Evolutionary conservation across 2,329 filamentous ascomycete species (phyloP), one percentile per base, ranked within the genome.

Genomic region (Penicillium polonicum): DNA sequence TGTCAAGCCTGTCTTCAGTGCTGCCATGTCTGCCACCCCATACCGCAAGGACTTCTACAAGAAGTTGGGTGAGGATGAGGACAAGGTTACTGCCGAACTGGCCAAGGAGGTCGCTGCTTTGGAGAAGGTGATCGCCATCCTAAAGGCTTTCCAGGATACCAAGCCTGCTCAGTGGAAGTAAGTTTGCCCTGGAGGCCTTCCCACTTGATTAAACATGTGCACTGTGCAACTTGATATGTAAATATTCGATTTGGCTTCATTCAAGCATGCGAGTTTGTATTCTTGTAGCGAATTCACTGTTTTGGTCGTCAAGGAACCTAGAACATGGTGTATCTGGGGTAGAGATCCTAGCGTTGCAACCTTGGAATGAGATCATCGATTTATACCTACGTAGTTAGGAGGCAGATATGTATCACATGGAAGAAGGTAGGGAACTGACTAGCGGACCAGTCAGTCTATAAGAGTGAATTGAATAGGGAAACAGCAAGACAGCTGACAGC

Each of bases 11-110:
- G 83, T 97, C 72, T 97, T 97, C 84, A 89, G 84, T 68, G 89
- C 92, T 61, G 93, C 93, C 74, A 96, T 99, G 92, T 85, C 85
- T 67, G 92, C 92, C 19, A 93, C 90, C 66, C 94, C 94, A 2
- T 96, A 97, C 83, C 86, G 93, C 67, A 91, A 90, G 74, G 90
- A 93, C 77, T 97, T 99, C 74, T 97, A 97, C 75, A 78, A 78
- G 64, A 96, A 97, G 84, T 82, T 99, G 43, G 92, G 64, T 31
- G 60, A 68, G 9, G 70, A 76, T 57, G 60, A 66, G 33, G 71
- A 70, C 13, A 85, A 88, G 76, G 88, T 94, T 48, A 68, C 81
- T 50, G 72, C 77, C 55, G 85, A 89, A 70, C 76, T 97, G 69
- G 78, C 82, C 66, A 78, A 80, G 62, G 97, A 93, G 83, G 81